Evolutionary conservation across 164 flowering plant genomes (phyloP), one percentile per base, ranked within the genome.

Genomic region (Liquidambar formosana): DNA sequence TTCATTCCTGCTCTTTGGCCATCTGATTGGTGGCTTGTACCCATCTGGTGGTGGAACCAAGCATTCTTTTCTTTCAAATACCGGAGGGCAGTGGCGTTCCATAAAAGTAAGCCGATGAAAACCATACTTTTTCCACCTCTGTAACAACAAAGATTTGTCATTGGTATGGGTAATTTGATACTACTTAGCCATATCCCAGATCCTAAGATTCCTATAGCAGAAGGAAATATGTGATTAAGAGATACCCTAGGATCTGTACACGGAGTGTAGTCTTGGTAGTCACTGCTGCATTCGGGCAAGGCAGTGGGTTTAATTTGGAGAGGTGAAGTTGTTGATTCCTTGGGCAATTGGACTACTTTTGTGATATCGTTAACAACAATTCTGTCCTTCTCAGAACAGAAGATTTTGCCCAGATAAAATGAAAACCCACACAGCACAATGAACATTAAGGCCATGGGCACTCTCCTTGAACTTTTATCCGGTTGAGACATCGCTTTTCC

Each of bases 231-330:
- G 64, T 19, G 16, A 18, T 38, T 18, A 14, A 1, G 27, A 15
- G 41, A 49, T 85, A 94, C 98, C 97, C 66, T 87, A 25, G 97
- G 97, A 81, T 96, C 97, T n/a, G 98, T 96, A 86, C 99, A 93
- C 8, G 99, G 99, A 11, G 99, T 93, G 84, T 87, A 92, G 70
- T 93, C 99, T 77, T 96, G 98, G 73, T 75, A 86, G 63, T 93
- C 89, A 12, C 57, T 71, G 72, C 83, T 71, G 78, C 99, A 96
- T 71, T 88, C 89, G 3, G 91, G 79, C 68, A 96, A 93, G 23
- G 78, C 25, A 53, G 78, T 75, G 0, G 86, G 63, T 75, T 86
- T 89, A 18, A 83, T 70, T 64, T 87, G 87, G 19, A 84, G 88
- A 65, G 97, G 72, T 41, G 72, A 63, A 72, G 71, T 62, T 19